Conservation (phyloP, 2,329 filamentous ascomycete genomes). For the Hypoxylon sp. region DNA sequence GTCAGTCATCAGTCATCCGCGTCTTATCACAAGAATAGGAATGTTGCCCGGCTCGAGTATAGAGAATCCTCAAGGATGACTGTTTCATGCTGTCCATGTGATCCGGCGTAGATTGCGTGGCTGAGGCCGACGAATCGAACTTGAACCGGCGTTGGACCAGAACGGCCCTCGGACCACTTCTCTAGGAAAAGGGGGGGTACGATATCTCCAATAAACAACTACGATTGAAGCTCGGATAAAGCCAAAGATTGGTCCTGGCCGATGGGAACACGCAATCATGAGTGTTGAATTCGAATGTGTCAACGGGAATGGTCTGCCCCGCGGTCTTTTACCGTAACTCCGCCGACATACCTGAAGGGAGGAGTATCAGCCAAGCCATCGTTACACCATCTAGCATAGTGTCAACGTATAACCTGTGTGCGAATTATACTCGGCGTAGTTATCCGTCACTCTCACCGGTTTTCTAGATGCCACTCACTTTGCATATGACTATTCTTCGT, state of each 20-base stretch:
- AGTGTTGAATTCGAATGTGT: conserved; percentile 23
- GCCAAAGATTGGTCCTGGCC: conserved; percentile 4
- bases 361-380: conserved; percentile 29
- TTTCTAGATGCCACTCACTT: conserved; percentile 1
- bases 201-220: conserved; percentile 17
- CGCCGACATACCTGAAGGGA: conserved; percentile 13
- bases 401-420: conserved; percentile 12
- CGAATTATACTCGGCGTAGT: conserved; percentile 9
- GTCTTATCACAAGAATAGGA: conserved; percentile 33
- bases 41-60: conserved; percentile 25
- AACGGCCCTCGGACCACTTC: conserved; percentile 28
- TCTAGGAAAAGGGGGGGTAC: conserved; percentile 27
- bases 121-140: conserved; percentile 26
- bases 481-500: conserved; percentile 6
- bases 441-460: conserved; percentile 13
- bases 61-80: conserved; percentile 36
- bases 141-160: conserved; percentile 4
- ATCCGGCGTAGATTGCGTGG: conserved; percentile 30
- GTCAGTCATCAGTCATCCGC: conserved; percentile 27
- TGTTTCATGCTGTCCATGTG: conserved; percentile 19
- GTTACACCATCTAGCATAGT: conserved; percentile 21
- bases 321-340: conserved; percentile 19
- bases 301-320: conserved; percentile 21
- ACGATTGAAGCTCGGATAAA: conserved; percentile 21
- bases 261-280: conserved; percentile 21